These are phyloP conservation scores for Pseudonitzschia multistriata DNA, from an alignment of 108 stramenopile species.

Conservation along the genomic window DNA sequence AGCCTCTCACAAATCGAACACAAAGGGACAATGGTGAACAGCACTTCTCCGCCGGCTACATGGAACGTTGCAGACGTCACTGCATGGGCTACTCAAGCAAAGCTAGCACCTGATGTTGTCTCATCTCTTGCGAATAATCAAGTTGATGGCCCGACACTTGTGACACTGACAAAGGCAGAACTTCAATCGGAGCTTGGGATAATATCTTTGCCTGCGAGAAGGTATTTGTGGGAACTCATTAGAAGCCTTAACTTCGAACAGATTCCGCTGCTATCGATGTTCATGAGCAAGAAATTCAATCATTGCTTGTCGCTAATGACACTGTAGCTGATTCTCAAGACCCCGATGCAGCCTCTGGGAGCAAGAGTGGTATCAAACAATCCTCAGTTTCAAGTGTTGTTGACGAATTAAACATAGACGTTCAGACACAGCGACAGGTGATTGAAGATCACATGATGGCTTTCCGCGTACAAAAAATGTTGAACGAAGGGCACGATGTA, in stretches of 20 bases:
- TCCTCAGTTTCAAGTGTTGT: neutral
- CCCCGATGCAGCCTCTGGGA: slow-evolving; percentile 2
- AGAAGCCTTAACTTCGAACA: slow-evolving; percentile 27
- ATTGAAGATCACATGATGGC: slow-evolving; percentile 41
- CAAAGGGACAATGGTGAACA: neutral
- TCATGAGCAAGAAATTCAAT: slow-evolving; percentile 39
- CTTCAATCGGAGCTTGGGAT: slow-evolving; percentile 46
- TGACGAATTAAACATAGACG: slow-evolving; percentile 18
- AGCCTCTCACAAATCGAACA: neutral
- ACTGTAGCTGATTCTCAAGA: neutral
- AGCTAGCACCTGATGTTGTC: slow-evolving; percentile 23
- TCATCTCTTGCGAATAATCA: slow-evolving; percentile 31
- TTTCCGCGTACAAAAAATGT: slow-evolving; percentile 18
- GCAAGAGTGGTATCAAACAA: neutral
- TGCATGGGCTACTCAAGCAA: slow-evolving; percentile 37
- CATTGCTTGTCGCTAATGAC: slow-evolving; percentile 9
- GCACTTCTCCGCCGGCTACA: neutral
- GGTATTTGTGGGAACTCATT: slow-evolving; percentile 51
- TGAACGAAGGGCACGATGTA: slow-evolving; percentile 22
- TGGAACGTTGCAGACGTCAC: slow-evolving; percentile 41
- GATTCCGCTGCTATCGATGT: slow-evolving; percentile 28
- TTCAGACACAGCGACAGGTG: slow-evolving; percentile 26
- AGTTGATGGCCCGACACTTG: slow-evolving; percentile 51
- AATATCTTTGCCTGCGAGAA: slow-evolving; percentile 37
- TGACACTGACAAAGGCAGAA: slow-evolving; percentile 41